Conservation (phyloP, 331 rosid genomes). For the Spiraea crenata region DNA sequence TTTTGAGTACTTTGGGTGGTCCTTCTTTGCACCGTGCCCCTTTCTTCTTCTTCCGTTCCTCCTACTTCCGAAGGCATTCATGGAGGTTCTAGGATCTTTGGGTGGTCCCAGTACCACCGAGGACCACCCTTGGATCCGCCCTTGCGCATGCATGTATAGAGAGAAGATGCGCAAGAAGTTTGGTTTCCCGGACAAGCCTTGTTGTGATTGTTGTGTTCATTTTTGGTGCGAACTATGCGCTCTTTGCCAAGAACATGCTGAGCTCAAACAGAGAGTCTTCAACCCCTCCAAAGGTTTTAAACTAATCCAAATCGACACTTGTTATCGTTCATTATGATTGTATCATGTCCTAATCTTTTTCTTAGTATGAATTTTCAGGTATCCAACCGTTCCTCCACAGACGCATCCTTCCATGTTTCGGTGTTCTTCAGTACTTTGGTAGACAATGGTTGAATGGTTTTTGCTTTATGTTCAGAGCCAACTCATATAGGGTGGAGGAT, state of each 20-base stretch:
- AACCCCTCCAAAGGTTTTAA: slow-evolving; percentile 37
- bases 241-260: slow-evolving; percentile 54
- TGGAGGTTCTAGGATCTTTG: no score
- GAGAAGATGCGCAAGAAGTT: slow-evolving; percentile 33
- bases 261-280: slow-evolving; percentile 47
- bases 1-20: no score
- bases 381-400: slow-evolving; percentile 28
- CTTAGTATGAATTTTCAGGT: slow-evolving; percentile 20
- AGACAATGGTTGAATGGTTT: neutral
- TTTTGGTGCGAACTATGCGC: slow-evolving; percentile 41
- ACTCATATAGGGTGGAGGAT: no score
- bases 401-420: slow-evolving; percentile 40
- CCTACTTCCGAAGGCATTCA: no score
- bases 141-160: no score
- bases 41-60: no score
- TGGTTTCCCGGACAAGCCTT: slow-evolving; percentile 44
- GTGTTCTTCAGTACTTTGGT: slow-evolving; percentile 5
- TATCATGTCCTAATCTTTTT: neutral
- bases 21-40: no score
- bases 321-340: no score
- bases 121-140: no score
- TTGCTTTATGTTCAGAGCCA: no score
- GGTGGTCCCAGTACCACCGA: no score
- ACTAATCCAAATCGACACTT: neutral
- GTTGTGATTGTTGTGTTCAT: slow-evolving; percentile 52